Evolutionary conservation across 345 rosid species (phyloP).

Genomic region (Eucalyptus pauciflora): DNA sequence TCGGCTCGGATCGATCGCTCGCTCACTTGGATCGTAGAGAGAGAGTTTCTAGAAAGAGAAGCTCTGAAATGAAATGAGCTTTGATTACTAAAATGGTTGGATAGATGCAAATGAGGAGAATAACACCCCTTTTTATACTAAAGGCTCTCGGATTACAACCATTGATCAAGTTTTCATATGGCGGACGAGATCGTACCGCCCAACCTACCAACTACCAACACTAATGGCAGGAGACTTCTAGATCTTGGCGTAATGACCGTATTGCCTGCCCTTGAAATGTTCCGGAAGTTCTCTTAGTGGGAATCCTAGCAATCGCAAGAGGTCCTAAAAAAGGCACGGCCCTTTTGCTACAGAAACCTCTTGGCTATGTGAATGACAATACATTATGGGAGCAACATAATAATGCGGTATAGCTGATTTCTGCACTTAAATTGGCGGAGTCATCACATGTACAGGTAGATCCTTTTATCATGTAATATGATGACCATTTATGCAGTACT

Average conservation of each 20-base stretch:
- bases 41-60: no score
- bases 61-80: accelerated
- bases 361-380: background rate
- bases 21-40: accelerated
- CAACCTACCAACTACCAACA: no score
- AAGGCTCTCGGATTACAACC: accelerated
- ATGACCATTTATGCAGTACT: background rate
- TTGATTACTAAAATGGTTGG: no score
- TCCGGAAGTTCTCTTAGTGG: no score
- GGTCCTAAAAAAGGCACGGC: accelerated
- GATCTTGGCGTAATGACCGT: no score
- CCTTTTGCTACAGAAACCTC: accelerated
- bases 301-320: accelerated
- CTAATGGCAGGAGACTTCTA: no score
- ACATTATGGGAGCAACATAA: background rate
- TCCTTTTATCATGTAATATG: background rate
- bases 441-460: background rate
- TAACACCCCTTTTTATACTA: no score
- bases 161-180: no score
- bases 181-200: accelerated
- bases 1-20: no score
- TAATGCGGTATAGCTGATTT: background rate
- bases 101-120: accelerated
- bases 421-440: background rate
- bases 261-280: no score